A percentile compares a stretch with the other conserved stretches of the same genome.
These are phyloP conservation scores for Flaveria sonorensis DNA, from an alignment of 129 eudicot species.

Conservation along the genomic window DNA sequence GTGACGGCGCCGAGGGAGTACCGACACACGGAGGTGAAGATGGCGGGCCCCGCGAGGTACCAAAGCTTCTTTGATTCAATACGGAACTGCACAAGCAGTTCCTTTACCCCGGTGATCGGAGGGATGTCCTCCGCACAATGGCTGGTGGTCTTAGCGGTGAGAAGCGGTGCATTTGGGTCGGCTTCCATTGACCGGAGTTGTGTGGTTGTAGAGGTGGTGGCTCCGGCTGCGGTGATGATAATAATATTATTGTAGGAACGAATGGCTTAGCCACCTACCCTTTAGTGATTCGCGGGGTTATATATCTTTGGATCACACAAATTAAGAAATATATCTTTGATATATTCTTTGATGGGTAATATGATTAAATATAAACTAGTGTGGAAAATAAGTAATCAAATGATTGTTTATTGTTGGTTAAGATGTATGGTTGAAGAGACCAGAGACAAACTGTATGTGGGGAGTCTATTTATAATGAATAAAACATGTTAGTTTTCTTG, in stretches of 20 bases:
- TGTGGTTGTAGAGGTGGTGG: not conserved
- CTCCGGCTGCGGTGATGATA: not conserved
- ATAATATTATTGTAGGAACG: too few species aligned
- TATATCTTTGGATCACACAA: not conserved
- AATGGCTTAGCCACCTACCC: not conserved
- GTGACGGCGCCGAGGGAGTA: slow-evolving; percentile 70
- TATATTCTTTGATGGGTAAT: too few species aligned
- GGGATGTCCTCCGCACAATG: slow-evolving; percentile 45
- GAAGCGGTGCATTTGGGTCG: slow-evolving; percentile 33
- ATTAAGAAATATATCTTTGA: not conserved
- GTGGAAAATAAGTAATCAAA: too few species aligned
- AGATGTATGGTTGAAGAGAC: too few species aligned
- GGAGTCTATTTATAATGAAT: too few species aligned
- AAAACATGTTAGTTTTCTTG: too few species aligned
- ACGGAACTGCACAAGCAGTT: slow-evolving; percentile 45
- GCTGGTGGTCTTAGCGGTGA: slow-evolving; percentile 16
- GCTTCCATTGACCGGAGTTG: slow-evolving; percentile 20
- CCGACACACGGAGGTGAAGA: slow-evolving; percentile 57
- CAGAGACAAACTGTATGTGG: too few species aligned
- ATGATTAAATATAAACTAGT: too few species aligned
- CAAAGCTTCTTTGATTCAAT: slow-evolving; percentile 54
- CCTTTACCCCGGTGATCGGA: slow-evolving; percentile 43
- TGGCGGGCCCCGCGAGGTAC: slow-evolving; percentile 63
- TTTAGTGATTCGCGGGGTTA: not conserved
- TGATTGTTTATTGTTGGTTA: too few species aligned